These are phyloP conservation scores for Lolium perenne DNA, from an alignment of 176 grass and related monocot species.

Conservation along the genomic window DNA sequence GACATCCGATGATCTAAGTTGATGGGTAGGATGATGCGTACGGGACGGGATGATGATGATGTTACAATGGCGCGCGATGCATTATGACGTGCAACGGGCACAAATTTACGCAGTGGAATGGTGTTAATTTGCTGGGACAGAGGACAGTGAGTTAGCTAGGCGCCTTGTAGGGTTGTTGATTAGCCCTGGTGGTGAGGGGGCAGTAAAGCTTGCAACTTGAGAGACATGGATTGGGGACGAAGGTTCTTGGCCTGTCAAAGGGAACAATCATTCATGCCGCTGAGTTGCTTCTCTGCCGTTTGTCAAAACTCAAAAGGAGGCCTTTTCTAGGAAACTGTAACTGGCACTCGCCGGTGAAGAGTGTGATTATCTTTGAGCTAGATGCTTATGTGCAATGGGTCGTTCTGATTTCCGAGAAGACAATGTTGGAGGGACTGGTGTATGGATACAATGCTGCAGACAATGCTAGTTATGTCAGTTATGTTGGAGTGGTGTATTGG, in stretches of 20 bases:
- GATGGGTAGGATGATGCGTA: constrained; percentile 36
- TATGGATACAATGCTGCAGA: too few relatives aligned
- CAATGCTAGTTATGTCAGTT: too few relatives aligned
- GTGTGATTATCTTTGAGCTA: not conserved
- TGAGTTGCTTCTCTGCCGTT: not conserved
- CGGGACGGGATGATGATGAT: constrained; percentile 4
- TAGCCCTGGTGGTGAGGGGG: constrained; percentile 39
- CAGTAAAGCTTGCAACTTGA: constrained; percentile 41
- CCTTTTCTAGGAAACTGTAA: not conserved
- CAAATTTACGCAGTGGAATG: constrained; percentile 35
- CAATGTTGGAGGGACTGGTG: too few relatives aligned
- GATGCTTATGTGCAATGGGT: not conserved
- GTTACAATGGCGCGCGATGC: constrained; percentile 30
- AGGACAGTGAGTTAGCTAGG: constrained; percentile 27
- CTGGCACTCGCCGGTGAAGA: not conserved
- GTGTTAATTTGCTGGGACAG: constrained; percentile 12
- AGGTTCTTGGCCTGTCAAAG: constrained; percentile 50
- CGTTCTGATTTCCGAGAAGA: too few relatives aligned
- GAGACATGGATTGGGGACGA: constrained; percentile 52
- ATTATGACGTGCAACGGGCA: constrained; percentile 28
- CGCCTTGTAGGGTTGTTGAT: constrained; percentile 40
- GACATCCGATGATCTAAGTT: constrained; percentile 31
- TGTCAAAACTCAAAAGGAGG: constrained; percentile 4
- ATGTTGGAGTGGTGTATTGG: too few relatives aligned
- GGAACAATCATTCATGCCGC: constrained; percentile 39